Conservation (phyloP, 345 rosid genomes). For the Lenwebbia sp. region DNA sequence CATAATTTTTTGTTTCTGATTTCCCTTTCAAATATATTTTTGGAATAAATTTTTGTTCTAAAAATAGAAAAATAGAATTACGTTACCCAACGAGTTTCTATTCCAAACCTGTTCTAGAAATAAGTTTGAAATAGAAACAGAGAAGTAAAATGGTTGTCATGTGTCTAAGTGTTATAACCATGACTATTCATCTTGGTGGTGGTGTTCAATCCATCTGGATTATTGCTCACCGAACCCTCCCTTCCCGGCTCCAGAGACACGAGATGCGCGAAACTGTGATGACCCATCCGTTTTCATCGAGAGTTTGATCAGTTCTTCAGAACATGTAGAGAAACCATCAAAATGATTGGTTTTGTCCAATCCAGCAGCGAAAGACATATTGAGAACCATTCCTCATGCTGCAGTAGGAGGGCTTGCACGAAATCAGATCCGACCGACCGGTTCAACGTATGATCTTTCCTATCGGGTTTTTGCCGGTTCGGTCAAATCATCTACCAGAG, state of each 20-base stretch:
- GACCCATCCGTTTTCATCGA: neutral
- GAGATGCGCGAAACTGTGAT: neutral
- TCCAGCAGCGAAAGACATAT: neutral
- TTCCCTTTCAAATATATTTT: no score
- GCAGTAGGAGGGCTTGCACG: neutral
- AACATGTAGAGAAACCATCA: neutral
- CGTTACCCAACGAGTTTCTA: no score
- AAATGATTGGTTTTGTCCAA: neutral
- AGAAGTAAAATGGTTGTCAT: no score
- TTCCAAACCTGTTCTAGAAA: no score
- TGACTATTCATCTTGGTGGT: neutral
- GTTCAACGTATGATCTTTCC: neutral
- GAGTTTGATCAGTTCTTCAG: neutral
- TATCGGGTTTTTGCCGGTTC: neutral
- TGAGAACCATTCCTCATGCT: neutral
- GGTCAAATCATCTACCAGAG: neutral
- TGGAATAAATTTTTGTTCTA: no score
- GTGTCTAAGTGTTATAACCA: neutral
- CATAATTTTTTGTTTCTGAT: no score
- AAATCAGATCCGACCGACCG: neutral
- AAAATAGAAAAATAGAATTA: no score
- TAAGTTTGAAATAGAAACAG: no score
- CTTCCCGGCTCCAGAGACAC: neutral
- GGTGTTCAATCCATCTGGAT: neutral
- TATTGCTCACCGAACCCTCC: neutral